Base-by-base conservation (phyloP, 352 stramenopile genomes). In the Phytophthora kernoviae region DNA sequence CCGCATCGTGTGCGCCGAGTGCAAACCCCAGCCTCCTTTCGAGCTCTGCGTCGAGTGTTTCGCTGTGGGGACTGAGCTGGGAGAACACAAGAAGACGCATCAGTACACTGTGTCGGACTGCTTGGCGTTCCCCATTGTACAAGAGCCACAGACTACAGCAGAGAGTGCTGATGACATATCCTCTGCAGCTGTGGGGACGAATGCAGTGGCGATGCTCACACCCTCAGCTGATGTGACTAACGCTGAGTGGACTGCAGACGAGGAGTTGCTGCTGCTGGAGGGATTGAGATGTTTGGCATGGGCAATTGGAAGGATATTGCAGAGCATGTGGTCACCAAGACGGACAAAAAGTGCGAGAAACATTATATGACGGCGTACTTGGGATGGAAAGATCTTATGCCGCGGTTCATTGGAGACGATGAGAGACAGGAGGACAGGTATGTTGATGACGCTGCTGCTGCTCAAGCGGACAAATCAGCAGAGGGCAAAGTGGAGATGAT, bases 21-120 rank as follows among this genome's bases (percentile, higher is more conserved):
- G 87, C 59, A 47, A 21, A 40, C 65, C 72, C 37, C 43, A 73
- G 53, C 69, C 75, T 33, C 74, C 71, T n/a, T 64, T 87, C 21
- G 87, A 93, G 65, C 73, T 99, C 2, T 99, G 96, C 65, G 79
- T 98, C 64, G 94, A 99, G 66, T 99, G 96, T 69, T 98, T 99
- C 49, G 84, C 84, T 24, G 84, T 92, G 26, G 84, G 89, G 12
- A 77, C 76, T 7, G 85, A 96, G 68, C 68, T 93, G 55, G 80
- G 81, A 27, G 77, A 73, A 52, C 87, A 96, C 68, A 90, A 91
- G 64, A 92, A 92, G 68, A 82, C 55, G 44, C 87, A 96, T 62
- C 62, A 53, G 54, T 96, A 96, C 76, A 83, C 63, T 18, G 80
- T 96, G 27, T 93, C 87, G 33, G 87, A 96, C 65, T 94, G 83